Base-by-base conservation (phyloP, 2,329 filamentous ascomycete species). In the Didymella arachidicola region DNA sequence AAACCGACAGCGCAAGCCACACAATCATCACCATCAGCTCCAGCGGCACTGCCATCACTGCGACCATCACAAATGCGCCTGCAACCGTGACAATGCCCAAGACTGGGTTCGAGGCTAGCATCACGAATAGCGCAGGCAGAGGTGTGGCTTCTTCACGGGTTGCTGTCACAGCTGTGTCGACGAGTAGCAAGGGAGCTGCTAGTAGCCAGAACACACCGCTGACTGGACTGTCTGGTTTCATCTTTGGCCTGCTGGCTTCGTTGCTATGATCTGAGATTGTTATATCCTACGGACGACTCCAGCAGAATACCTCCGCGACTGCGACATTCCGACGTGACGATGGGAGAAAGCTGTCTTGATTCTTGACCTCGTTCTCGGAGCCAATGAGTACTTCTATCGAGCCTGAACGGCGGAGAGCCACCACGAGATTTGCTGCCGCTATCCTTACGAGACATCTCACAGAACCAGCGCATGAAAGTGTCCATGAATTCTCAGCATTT, bases 21-120 rank as follows among this genome's bases (percentile, higher is more conserved):
- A 72, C 70, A 0, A 52, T 72, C 4, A 62, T 74, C 8, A 64
- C 68, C 2, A 52, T 73, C 18, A 69, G 66, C 51, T 69, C 69
- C 4, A 72, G 68, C 38, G 71, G 70, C 25, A 67, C 63, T 3
- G 66, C 67, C 5, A 53, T 71, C n/a, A 70, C 64, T 12, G 68
- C 72, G 6, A 72, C 68, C 1, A 48, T 73, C 8, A 65, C 69
- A 14, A 49, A 64, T 18, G 63, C 59, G 26, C 63, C 65, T 26
- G 57, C 60, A 7, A 68, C 64, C 0, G 32, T 69, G n/a, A 72
- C 64, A 7, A 10, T 66, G 19, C 51, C 65, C 2, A 63, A 49
- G 49, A 64, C 64, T 8, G 68, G 64, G 4, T 69, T 66, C 34
- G 68, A 68, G 10, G 64, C 69, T 16, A 69, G 60, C 25, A 48